Evolutionary conservation across 495 filamentous ascomycete species (phyloP).

Genomic region (Neurospora sp.): DNA sequence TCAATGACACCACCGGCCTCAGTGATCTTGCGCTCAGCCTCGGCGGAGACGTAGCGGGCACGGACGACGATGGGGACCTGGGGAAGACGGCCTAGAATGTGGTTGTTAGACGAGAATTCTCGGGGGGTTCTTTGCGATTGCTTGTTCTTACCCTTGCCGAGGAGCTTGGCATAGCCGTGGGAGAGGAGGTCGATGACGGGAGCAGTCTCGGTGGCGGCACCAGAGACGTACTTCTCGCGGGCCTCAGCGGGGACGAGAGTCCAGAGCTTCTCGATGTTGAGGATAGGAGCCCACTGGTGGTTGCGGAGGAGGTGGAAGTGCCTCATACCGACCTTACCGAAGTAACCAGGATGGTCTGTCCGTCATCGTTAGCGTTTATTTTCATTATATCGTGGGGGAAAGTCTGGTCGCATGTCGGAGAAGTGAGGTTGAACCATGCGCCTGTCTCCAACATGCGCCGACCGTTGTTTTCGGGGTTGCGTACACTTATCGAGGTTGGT

Average conservation of each 20-base stretch:
- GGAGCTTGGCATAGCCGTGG: conserved; percentile 28
- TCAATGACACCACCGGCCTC: conserved; percentile 27
- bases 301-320: conserved; percentile 27
- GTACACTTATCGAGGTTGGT: conserved; percentile 30
- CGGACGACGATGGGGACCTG: conserved; percentile 25
- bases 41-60: conserved; percentile 24
- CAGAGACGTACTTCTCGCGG: conserved; percentile 25
- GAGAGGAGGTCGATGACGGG: conserved; percentile 27
- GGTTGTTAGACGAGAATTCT: background rate
- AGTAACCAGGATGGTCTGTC: conserved; percentile 29
- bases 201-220: conserved; percentile 21
- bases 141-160: conserved; percentile 23
- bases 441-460: background rate
- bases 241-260: conserved; percentile 25
- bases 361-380: conserved; percentile 11
- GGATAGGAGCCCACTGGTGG: conserved; percentile 24
- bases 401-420: conserved; percentile 1
- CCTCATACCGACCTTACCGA: conserved; percentile 30
- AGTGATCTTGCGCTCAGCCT: conserved; percentile 27
- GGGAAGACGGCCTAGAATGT: conserved; percentile 20
- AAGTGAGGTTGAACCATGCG: background rate
- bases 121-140: background rate
- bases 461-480: conserved; percentile 1
- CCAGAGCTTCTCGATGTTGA: conserved; percentile 31
- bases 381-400: background rate